Base-by-base conservation (phyloP, 2,329 filamentous ascomycete species). In the Xylaria sp. region DNA sequence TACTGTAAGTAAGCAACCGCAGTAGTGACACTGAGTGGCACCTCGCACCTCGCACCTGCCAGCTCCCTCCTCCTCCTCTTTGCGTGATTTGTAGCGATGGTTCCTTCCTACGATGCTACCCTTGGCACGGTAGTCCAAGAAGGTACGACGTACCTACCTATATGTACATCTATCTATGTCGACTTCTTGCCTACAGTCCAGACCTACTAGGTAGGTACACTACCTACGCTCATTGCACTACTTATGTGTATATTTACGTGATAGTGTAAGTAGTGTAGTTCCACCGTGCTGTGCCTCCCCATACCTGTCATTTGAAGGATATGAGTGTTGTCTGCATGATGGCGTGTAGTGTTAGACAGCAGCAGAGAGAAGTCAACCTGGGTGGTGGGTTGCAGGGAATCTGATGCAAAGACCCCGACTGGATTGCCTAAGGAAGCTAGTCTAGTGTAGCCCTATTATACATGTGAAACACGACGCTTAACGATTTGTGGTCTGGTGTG, bases 401-500 rank as follows among this genome's bases (percentile, higher is more conserved):
- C 25, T 21, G 51, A 41, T 19, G 40, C 15, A 33, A 43, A 35
- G 21, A 7, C 48, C 15, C 27, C 35, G 17, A 57, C 3, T 37
- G 13, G 59, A 38, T 47, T 54, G 27, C 51, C 53, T 55, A 58
- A 27, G 37, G 6, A 13, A 35, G 40, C 58, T 57, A 58, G 58
- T 10, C 53, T 48, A 19, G 25, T 27, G 35, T 53, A 43, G 53
- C 58, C 53, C 48, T 57, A 29, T 48, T 41, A 17, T 29, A 40
- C 31, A 60, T 44, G 52, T 64, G 58, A 62, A 64, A 64, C 62
- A 58, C 29, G 27, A 51, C 47, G 54, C 55, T 51, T 62, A 27
- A 23, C 44, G 25, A 47, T 27, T 23, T 58, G 19, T 47, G 49
- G 33, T 62, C 54, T 54, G 58, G 29, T 17, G 37, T 29, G 47